phyloP scores from a whole-genome alignment of 768 basidiomycete species.

The Psilocybe tampanensis region DNA sequence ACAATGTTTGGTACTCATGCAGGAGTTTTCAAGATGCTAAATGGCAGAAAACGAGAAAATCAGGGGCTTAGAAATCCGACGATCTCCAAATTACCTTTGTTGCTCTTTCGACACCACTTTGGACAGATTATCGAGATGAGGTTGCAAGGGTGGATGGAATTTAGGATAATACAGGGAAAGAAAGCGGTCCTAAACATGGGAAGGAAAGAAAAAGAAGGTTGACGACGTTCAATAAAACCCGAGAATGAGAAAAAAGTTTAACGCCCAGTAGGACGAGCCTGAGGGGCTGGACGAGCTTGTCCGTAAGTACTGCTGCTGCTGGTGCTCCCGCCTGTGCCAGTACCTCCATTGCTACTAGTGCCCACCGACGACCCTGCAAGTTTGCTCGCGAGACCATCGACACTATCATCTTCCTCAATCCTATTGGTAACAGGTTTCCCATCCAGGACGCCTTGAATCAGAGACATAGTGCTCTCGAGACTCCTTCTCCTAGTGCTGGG shows the following conservation, averaged over 20 bases:
- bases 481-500: slow-evolving; percentile 91
- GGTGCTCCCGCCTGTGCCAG: slow-evolving; percentile 1
- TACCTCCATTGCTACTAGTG: not conserved
- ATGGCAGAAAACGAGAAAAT: too few relatives aligned
- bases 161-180: not conserved
- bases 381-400: slow-evolving; percentile 34
- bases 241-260: not conserved
- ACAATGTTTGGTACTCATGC: too few relatives aligned
- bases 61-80: too few relatives aligned
- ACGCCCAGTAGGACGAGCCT: slow-evolving; percentile 7
- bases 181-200: not conserved
- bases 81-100: too few relatives aligned
- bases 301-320: slow-evolving; percentile 3
- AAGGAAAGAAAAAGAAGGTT: not conserved
- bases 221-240: slow-evolving; percentile 1
- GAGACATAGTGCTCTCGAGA: slow-evolving; percentile 92
- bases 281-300: not conserved
- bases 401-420: slow-evolving; percentile 41
- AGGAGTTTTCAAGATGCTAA: too few relatives aligned
- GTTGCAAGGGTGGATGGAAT: not conserved
- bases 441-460: slow-evolving; percentile 93
- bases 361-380: slow-evolving; percentile 38
- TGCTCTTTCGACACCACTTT: too few relatives aligned
- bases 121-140: too few relatives aligned
- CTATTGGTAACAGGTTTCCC: slow-evolving; percentile 43